These are phyloP conservation scores for Talaromyces sp. DNA, from an alignment of 2,329 filamentous ascomycete genomes.

Conservation along the genomic window DNA sequence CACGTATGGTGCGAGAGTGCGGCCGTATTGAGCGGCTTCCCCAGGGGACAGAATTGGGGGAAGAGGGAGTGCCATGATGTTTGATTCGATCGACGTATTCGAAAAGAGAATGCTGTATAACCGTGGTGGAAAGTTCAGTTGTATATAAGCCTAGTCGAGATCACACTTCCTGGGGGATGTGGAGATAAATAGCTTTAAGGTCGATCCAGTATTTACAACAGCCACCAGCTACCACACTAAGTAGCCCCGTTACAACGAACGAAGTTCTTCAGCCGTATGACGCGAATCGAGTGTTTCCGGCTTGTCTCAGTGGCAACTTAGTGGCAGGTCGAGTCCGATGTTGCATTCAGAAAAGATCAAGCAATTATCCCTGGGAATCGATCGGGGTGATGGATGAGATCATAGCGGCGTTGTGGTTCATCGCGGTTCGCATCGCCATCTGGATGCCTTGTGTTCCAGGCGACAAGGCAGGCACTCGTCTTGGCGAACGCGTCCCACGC, in stretches of 20 bases:
- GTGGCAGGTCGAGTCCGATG: not conserved
- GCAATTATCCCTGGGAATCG: not conserved
- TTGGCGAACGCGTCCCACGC: conserved; percentile 17
- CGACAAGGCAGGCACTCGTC: not conserved
- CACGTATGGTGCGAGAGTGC: conserved; percentile 66
- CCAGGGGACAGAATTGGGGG: conserved; percentile 65
- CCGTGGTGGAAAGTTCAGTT: not conserved
- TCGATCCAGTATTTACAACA: not conserved
- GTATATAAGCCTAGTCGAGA: not conserved
- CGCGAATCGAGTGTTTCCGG: not conserved
- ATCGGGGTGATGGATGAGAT: conserved; percentile 6
- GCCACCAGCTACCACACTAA: not conserved
- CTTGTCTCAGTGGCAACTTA: not conserved
- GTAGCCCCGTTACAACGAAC: not conserved
- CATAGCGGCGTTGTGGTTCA: conserved; percentile 1
- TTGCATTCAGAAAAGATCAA: not conserved
- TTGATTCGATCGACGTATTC: not conserved
- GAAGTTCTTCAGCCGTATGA: not conserved
- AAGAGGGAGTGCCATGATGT: conserved; percentile 58
- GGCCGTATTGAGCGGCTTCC: conserved; percentile 72
- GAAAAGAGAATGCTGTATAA: not conserved
- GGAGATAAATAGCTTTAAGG: not conserved
- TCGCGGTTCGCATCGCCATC: not conserved
- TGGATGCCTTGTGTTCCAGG: conserved; percentile 6
- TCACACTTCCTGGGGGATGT: conserved; percentile 2